Base-by-base conservation (phyloP, 768 basidiomycete genomes). In the Podaxis sp. region DNA sequence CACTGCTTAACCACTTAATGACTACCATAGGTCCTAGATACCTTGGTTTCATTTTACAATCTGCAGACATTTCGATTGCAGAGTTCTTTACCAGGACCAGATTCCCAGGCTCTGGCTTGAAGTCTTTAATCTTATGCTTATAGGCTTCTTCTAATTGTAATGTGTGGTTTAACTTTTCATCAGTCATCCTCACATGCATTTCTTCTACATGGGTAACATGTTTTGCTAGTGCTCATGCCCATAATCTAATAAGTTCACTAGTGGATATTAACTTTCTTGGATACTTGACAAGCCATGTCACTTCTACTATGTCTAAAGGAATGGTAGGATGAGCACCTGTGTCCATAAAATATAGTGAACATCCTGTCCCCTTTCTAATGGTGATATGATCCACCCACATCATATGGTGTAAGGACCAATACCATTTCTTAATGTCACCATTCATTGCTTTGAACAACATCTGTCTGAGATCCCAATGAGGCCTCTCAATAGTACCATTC, bases 361-460 rank as follows among this genome's bases (percentile, higher is more conserved):
- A 71, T 0, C 76, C 74, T 0, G 66, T 62, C 6, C 68, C 44
- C 13, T 66, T 66, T 13, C 70, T 36, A 8, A 73, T 60, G 0
- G 74, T 72, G 1, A 72, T 60, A 22, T 70, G 58, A 37, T 76
- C 74, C 0, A 78, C 72, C 76, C 77, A 80, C 4, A 77, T 65
- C 0, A 75, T 67, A 4, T 71, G 67, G 0, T 67, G 66, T 0
- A 71, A 65, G n/a, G 69, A 66, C 46, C 58, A 65, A 6, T 57
- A 69, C 78, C 79, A 81, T 26, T 72, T 72, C 0, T 60, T 38
- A 0, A 68, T 40, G 46, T 77, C 66, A 2, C 72, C 71, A 4
- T 67, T 68, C 3, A 64, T 60, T 2, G 64, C 65, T 48, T 70
- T 70, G 20, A 46, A 67, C 0, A 70, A 50, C 66, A 66, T 70